These are phyloP conservation scores for Saposhnikovia divaricata DNA, from an alignment of 129 eudicot species.

Conservation along the genomic window DNA sequence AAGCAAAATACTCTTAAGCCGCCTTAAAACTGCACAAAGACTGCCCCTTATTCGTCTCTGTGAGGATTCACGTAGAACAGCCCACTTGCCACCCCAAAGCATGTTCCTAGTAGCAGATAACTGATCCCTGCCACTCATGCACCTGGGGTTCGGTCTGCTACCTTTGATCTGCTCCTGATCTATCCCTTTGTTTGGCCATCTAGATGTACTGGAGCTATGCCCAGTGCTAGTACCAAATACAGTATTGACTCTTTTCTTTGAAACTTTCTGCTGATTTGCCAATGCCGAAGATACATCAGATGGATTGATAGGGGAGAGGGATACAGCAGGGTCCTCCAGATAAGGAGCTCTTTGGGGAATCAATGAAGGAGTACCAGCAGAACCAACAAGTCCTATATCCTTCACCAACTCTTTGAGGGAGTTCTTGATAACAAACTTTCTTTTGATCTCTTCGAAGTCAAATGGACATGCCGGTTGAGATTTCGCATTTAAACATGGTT, in stretches of 20 bases:
- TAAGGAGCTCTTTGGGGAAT: slow-evolving; percentile 25
- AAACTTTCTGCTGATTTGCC: slow-evolving; percentile 19
- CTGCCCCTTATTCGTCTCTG: slow-evolving; percentile 56
- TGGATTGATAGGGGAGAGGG: slow-evolving; percentile 14
- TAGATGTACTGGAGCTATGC: background rate
- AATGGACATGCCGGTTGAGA: slow-evolving; percentile 33
- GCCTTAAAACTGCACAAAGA: slow-evolving; percentile 52
- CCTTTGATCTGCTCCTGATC: slow-evolving; percentile 28
- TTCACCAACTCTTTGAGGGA: slow-evolving; percentile 41
- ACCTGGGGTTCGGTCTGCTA: slow-evolving; percentile 31
- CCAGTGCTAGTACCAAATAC: background rate
- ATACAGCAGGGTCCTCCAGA: slow-evolving; percentile 33
- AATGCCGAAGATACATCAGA: slow-evolving; percentile 17
- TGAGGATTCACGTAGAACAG: slow-evolving; percentile 53
- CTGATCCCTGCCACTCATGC: slow-evolving; percentile 27
- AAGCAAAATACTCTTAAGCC: slow-evolving; percentile 66
- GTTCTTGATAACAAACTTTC: slow-evolving; percentile 33
- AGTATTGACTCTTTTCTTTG: slow-evolving; percentile 20
- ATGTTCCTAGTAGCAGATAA: slow-evolving; percentile 24
- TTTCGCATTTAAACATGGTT: slow-evolving; percentile 5
- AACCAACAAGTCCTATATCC: slow-evolving; percentile 42
- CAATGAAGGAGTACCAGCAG: slow-evolving; percentile 44
- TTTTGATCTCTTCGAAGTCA: slow-evolving; percentile 43
- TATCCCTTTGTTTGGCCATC: slow-evolving; percentile 11
- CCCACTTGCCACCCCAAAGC: slow-evolving; percentile 7